These are phyloP conservation scores for Clavariopsis aquatica DNA, from an alignment of 495 filamentous ascomycete species.

Conservation along the genomic window DNA sequence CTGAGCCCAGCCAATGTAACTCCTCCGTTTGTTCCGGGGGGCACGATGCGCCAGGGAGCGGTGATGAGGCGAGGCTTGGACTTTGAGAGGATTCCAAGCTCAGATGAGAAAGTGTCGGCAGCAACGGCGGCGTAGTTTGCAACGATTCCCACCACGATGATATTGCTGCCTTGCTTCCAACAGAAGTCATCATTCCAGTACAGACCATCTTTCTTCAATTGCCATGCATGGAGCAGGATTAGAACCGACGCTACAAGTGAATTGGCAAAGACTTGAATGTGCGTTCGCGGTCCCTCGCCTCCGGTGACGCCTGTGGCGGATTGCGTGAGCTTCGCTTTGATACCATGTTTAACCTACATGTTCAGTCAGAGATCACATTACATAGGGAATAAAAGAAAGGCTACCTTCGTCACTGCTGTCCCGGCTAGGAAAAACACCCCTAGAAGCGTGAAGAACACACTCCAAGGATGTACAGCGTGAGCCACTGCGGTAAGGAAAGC, in stretches of 20 bases:
- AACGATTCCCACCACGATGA: slow-evolving; percentile 60
- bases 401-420: slow-evolving; percentile 77
- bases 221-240: slow-evolving; percentile 67
- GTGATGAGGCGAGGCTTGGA: slow-evolving; percentile 82
- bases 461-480: slow-evolving; percentile 90
- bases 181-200: slow-evolving; percentile 34
- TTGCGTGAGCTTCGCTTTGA: slow-evolving; percentile 79
- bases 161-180: slow-evolving; percentile 49
- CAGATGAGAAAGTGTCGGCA: slow-evolving; percentile 92
- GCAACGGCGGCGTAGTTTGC: slow-evolving; percentile 84
- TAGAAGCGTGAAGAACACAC: slow-evolving; percentile 79
- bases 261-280: slow-evolving; percentile 90
- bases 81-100: slow-evolving; percentile 86
- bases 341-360: slow-evolving; percentile 73
- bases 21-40: slow-evolving; percentile 89
- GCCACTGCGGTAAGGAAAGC: slow-evolving; percentile 71
- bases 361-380: background rate
- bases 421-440: slow-evolving; percentile 84
- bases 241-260: slow-evolving; percentile 75
- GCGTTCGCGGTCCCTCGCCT: slow-evolving; percentile 77
- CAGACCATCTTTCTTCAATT: slow-evolving; percentile 53
- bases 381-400: background rate
- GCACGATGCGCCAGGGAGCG: slow-evolving; percentile 73
- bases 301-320: slow-evolving; percentile 69
- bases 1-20: slow-evolving; percentile 71